These are phyloP conservation scores for Ophiostoma quercus DNA, from an alignment of 2,329 filamentous ascomycete species.

Conservation along the genomic window DNA sequence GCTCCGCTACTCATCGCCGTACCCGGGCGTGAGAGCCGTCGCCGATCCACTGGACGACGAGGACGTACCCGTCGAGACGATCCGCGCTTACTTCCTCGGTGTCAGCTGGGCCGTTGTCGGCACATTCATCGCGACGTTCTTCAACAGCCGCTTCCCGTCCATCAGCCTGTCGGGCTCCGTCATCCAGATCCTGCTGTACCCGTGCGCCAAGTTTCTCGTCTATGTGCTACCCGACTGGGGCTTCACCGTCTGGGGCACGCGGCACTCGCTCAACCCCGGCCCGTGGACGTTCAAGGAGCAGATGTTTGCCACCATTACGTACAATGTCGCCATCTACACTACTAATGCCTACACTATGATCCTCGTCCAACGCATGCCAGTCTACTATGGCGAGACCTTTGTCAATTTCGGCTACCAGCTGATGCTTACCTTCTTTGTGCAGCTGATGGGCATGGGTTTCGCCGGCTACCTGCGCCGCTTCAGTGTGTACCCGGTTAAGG, in stretches of 20 bases:
- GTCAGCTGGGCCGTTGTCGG: slow-evolving; percentile 53
- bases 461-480: slow-evolving; percentile 56
- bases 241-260: slow-evolving; percentile 48
- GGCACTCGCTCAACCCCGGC: slow-evolving; percentile 53
- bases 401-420: slow-evolving; percentile 56
- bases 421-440: slow-evolving; percentile 54
- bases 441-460: slow-evolving; percentile 59
- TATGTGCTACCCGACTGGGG: slow-evolving; percentile 49
- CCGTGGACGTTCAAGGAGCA: slow-evolving; percentile 60
- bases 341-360: slow-evolving; percentile 45
- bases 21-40: slow-evolving; percentile 51
- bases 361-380: slow-evolving; percentile 35
- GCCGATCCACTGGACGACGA: slow-evolving; percentile 29
- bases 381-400: slow-evolving; percentile 46
- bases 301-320: slow-evolving; percentile 58
- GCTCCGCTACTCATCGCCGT: slow-evolving; percentile 44
- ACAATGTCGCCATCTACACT: slow-evolving; percentile 53
- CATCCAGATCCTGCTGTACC: slow-evolving; percentile 58
- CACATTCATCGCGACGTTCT: slow-evolving; percentile 53
- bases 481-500: slow-evolving; percentile 56
- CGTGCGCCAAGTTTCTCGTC: slow-evolving; percentile 51
- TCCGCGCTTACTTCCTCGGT: slow-evolving; percentile 57
- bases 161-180: slow-evolving; percentile 57
- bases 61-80: slow-evolving; percentile 55
- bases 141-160: slow-evolving; percentile 54